A percentile compares a stretch with the other conserved stretches of the same genome.
These are phyloP conservation scores for Metschnikowia chrysomelidarum DNA, from an alignment of 805 yeast genomes.

Conservation along the genomic window DNA sequence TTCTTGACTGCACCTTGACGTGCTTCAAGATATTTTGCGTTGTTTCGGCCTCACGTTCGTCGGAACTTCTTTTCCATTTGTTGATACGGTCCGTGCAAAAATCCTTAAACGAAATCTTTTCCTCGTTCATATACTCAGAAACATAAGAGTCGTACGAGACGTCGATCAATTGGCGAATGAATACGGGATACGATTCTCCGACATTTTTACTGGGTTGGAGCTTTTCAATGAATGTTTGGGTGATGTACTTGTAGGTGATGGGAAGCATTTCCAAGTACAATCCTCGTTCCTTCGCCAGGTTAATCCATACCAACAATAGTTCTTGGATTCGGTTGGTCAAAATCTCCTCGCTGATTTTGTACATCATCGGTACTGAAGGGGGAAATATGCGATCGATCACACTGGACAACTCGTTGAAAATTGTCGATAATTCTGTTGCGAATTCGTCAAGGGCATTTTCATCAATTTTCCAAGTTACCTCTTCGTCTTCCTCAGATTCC, in stretches of 20 bases:
- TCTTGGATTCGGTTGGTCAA: conserved; percentile 40
- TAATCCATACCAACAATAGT: conserved; percentile 27
- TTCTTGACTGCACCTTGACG: conserved; percentile 48
- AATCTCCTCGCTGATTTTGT: conserved; percentile 47
- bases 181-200: conserved; percentile 33
- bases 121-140: conserved; percentile 41
- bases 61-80: conserved; percentile 36
- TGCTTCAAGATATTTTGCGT: conserved; percentile 48
- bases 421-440: conserved; percentile 28
- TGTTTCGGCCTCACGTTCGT: conserved; percentile 47
- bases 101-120: conserved; percentile 27
- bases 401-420: conserved; percentile 37
- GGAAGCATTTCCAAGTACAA: conserved; percentile 41
- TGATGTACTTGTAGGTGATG: conserved; percentile 31
- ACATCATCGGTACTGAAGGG: conserved; percentile 43
- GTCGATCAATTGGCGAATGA: conserved; percentile 38
- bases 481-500: conserved; percentile 7
- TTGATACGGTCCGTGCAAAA: conserved; percentile 24
- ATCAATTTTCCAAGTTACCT: conserved; percentile 8
- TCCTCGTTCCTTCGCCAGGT: conserved; percentile 25
- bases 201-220: conserved; percentile 33
- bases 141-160: conserved; percentile 41
- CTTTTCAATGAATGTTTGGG: conserved; percentile 24
- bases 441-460: conserved; percentile 23
- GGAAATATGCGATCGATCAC: conserved; percentile 47